These are phyloP conservation scores for Mortierella polycephala DNA, from an alignment of 371 early-diverging fungal genomes.

Conservation along the genomic window DNA sequence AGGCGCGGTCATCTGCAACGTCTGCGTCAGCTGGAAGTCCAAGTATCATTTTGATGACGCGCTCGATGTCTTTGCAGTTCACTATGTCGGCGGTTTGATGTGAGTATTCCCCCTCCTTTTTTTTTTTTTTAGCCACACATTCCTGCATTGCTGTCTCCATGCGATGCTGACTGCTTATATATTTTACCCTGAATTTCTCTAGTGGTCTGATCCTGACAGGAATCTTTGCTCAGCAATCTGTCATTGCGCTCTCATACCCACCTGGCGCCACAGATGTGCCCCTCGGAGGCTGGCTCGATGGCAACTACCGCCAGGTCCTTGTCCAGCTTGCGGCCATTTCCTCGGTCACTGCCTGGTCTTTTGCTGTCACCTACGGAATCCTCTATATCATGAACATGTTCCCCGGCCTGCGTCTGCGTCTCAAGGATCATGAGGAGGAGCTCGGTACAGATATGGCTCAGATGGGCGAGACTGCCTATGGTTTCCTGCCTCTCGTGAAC, in stretches of 20 bases:
- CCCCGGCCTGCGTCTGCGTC: slow-evolving; percentile 81
- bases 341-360: slow-evolving; percentile 85
- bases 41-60: slow-evolving; percentile 89
- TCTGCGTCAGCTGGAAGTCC: slow-evolving; percentile 80
- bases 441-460: slow-evolving; percentile 81
- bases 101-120: slow-evolving; percentile 12
- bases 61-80: slow-evolving; percentile 87
- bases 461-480: slow-evolving; percentile 82
- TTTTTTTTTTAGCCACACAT: neutral
- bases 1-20: slow-evolving; percentile 79
- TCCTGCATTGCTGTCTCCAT: too few species aligned
- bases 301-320: slow-evolving; percentile 79
- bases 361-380: slow-evolving; percentile 77
- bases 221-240: slow-evolving; percentile 82
- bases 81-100: slow-evolving; percentile 88
- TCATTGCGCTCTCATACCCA: slow-evolving; percentile 75
- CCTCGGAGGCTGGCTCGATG: slow-evolving; percentile 87
- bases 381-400: slow-evolving; percentile 81
- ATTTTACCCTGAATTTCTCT: slow-evolving; percentile 56
- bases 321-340: slow-evolving; percentile 83
- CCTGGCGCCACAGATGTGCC: slow-evolving; percentile 67
- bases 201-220: slow-evolving; percentile 87
- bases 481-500: slow-evolving; percentile 40
- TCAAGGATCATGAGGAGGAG: slow-evolving; percentile 77
- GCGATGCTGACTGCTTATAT: slow-evolving; percentile 12